Evolutionary conservation across 2,329 filamentous ascomycete genomes (phyloP).

Genomic region (Pseudomassariella vexata): DNA sequence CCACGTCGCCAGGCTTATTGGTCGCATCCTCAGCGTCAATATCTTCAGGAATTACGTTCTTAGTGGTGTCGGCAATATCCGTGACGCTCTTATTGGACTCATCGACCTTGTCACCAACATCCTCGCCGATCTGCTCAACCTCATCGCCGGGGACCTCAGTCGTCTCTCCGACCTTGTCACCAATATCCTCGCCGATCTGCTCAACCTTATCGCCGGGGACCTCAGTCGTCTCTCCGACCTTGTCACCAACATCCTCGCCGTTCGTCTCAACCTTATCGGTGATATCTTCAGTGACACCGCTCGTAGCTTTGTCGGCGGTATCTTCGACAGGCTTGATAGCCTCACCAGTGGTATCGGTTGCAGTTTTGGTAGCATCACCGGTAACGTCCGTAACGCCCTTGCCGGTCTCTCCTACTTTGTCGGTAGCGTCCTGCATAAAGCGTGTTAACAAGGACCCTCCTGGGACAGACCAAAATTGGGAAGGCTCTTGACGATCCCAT

Average conservation of each 20-base stretch:
- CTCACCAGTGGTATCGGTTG: slow-evolving; percentile 12
- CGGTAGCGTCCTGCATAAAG: no score
- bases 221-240: slow-evolving; percentile 11
- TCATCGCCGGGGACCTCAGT: slow-evolving; percentile 15
- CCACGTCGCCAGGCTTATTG: slow-evolving; percentile 13
- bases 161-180: slow-evolving; percentile 11
- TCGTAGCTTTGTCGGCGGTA: slow-evolving; percentile 11
- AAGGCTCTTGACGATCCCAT: no score
- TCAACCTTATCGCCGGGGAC: slow-evolving; percentile 9
- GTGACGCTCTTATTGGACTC: slow-evolving; percentile 12
- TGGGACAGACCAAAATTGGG: no score
- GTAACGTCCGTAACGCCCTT: slow-evolving; percentile 9
- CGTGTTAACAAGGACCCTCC: no score
- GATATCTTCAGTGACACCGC: slow-evolving; percentile 4
- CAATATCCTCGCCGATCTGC: slow-evolving; percentile 11
- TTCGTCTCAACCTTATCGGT: no score
- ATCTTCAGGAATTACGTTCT: no score
- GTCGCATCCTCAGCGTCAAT: slow-evolving; percentile 9
- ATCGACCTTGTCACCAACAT: slow-evolving; percentile 10
- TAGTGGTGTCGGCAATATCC: slow-evolving; percentile 6
- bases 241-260: slow-evolving; percentile 9
- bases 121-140: slow-evolving; percentile 12
- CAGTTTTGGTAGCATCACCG: slow-evolving; percentile 8
- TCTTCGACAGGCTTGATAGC: slow-evolving; percentile 15
- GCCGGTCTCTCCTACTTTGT: slow-evolving; percentile 8